A percentile compares a stretch with the other conserved stretches of the same genome.
Evolutionary conservation across 352 stramenopile genomes (phyloP).

Genomic region (Elongisporangium undulatum): DNA sequence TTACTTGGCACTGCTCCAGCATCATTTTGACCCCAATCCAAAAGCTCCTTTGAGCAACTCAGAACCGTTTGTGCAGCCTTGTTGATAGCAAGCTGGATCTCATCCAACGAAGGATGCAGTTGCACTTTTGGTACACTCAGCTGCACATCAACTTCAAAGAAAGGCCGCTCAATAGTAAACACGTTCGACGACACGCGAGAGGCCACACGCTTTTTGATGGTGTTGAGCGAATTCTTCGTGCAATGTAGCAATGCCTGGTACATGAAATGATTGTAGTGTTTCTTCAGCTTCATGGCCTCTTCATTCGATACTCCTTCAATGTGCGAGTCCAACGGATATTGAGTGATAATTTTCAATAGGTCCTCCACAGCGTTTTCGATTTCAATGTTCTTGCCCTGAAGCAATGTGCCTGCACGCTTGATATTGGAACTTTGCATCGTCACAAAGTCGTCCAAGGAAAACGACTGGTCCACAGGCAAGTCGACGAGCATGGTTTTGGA

Average conservation of each 20-base stretch:
- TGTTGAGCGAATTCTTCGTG: conserved; percentile 98
- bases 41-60: conserved; percentile 95
- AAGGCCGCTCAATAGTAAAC: conserved; percentile 92
- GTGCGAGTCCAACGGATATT: conserved; percentile 95
- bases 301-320: conserved; percentile 92
- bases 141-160: conserved; percentile 98
- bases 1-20: conserved; percentile 6
- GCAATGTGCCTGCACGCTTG: conserved; percentile 79
- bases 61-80: conserved; percentile 95
- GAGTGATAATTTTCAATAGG: conserved; percentile 94
- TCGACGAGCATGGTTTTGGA: conserved; percentile 97
- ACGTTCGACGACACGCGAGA: conserved; percentile 87
- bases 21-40: conserved; percentile 92
- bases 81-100: conserved; percentile 98
- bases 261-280: conserved; percentile 99
- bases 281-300: conserved; percentile 95
- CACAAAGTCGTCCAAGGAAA: conserved; percentile 98
- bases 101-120: conserved; percentile 94
- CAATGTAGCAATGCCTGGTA: conserved; percentile 97
- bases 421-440: conserved; percentile 96
- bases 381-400: conserved; percentile 98
- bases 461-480: conserved; percentile 94
- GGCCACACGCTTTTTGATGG: conserved; percentile 97
- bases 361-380: conserved; percentile 98
- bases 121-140: conserved; percentile 92